Percentiles rank a stretch among this genome's conserved stretches.
phyloP scores from a whole-genome alignment of 495 filamentous ascomycete species.

The Hypomontagnella submonticulosa region DNA sequence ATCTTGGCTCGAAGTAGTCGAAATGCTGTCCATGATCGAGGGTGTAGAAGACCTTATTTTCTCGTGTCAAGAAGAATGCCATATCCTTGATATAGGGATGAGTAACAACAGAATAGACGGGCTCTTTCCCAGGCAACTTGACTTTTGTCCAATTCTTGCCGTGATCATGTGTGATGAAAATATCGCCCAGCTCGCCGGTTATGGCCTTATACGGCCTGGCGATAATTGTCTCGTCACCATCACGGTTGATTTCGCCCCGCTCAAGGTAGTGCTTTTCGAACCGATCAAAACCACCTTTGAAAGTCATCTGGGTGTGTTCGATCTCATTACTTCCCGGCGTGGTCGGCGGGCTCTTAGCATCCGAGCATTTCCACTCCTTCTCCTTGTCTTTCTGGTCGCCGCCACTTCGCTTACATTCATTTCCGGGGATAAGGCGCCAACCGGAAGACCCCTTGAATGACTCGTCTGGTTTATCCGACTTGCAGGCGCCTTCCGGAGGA shows the following conservation, averaged over 20 bases:
- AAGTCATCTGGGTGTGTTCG: constrained; percentile 61
- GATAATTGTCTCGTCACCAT: constrained; percentile 84
- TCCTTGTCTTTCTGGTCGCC: constrained; percentile 68
- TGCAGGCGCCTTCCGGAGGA: constrained; percentile 73
- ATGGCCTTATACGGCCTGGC: constrained; percentile 69
- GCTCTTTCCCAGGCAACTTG: constrained; percentile 68
- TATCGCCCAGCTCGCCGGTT: constrained; percentile 51
- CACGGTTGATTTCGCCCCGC: constrained; percentile 70
- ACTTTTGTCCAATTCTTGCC: constrained; percentile 78
- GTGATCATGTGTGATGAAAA: constrained; percentile 81
- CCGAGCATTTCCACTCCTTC: constrained; percentile 66
- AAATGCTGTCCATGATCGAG: constrained; percentile 76
- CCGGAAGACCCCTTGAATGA: constrained; percentile 87
- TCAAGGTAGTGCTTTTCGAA: constrained; percentile 85
- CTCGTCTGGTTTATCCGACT: constrained; percentile 65
- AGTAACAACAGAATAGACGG: constrained; percentile 74
- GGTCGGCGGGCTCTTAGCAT: constrained; percentile 55
- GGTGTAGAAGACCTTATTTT: constrained; percentile 78
- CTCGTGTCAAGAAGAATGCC: constrained; percentile 83
- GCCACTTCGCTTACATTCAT: constrained; percentile 74
- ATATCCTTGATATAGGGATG: constrained; percentile 82
- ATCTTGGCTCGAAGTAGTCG: constrained; percentile 71
- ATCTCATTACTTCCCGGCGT: constrained; percentile 68
- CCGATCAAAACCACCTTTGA: constrained; percentile 65
- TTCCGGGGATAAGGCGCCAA: constrained; percentile 91